Base-by-base conservation (phyloP, 2,329 filamentous ascomycete genomes). In the Apiospora saccharicola region DNA sequence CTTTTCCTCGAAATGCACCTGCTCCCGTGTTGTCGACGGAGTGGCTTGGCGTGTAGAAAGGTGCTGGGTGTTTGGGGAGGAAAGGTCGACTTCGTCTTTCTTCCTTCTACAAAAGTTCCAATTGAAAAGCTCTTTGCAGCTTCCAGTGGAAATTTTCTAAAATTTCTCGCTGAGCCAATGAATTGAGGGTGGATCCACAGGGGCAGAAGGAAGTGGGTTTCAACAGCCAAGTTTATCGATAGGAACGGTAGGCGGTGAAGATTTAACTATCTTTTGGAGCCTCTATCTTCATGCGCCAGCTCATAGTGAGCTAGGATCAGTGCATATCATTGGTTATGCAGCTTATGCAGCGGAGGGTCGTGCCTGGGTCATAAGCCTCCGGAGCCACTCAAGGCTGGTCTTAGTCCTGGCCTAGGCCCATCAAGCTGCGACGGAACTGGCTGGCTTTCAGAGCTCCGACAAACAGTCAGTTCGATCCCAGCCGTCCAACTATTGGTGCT, bases 401-500 rank as follows among this genome's bases (percentile, higher is more conserved):
- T 57, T 57, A 49, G 46, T 49, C 24, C 51, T 26, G 51, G 24
- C 24, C 24, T 26, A 30, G 51, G 51, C 51, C 51, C 51, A 57
- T 16, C 51, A 57, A 53, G 51, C 26, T 57, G 16, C 53, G 53
- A 53, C 51, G 53, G 53, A 34, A 61, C 53, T 61, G 30, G 12
- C 53, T 61, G 53, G 53, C 53, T 61, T 61, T 37, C 53, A 64
- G 57, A 64, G 34, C 30, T 30, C 53, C 34, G 37, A 57, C 24
- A 22, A 43, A 68, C 69, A 46, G 13, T 70, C n/a, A 22, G 22
- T n/a, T 49, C 44, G 16, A 47, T 72, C 73, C 73, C 69, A 71
- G 76, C 71, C 75, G 73, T 71, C 70, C 68, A 68, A 71, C 67
- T 71, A 51, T 51, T 70, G 74, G 73, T 73, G 74, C 74, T 61